phyloP scores from a whole-genome alignment of 2,329 filamentous ascomycete species.

The Diaporthe velutina region DNA sequence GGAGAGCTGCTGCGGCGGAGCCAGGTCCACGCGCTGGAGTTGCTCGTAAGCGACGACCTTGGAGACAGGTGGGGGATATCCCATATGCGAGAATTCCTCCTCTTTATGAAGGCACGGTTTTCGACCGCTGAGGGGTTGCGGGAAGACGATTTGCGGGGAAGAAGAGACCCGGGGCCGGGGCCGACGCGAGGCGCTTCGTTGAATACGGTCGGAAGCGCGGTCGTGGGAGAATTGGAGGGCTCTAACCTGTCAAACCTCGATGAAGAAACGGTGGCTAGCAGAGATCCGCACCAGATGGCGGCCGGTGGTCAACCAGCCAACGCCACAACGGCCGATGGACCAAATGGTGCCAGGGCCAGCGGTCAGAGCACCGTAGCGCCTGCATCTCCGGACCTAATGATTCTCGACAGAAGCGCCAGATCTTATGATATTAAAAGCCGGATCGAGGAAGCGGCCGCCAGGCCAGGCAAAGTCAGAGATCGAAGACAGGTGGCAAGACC shows the following conservation, averaged over 20 bases:
- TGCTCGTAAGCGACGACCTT: background rate
- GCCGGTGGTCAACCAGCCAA: background rate
- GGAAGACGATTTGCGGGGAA: background rate
- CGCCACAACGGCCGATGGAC: background rate
- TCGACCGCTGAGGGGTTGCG: background rate
- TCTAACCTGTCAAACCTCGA: background rate
- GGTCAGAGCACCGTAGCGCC: background rate
- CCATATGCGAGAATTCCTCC: background rate
- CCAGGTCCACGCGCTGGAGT: background rate
- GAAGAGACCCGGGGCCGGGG: background rate
- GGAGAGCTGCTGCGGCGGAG: constrained; percentile 2
- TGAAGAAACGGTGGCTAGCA: background rate
- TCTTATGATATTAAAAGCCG: too few relatives aligned
- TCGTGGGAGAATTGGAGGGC: background rate
- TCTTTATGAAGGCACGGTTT: fast-evolving
- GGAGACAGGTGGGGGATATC: background rate
- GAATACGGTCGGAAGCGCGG: background rate
- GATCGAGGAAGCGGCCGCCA: background rate
- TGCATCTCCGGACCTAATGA: background rate
- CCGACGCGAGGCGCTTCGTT: background rate
- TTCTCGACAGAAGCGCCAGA: too few relatives aligned
- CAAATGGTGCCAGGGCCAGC: background rate
- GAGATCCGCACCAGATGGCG: background rate
- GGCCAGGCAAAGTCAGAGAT: background rate
- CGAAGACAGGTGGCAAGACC: background rate